phyloP scores from a whole-genome alignment of 768 basidiomycete genomes.

The Favolaschia claudopus region DNA sequence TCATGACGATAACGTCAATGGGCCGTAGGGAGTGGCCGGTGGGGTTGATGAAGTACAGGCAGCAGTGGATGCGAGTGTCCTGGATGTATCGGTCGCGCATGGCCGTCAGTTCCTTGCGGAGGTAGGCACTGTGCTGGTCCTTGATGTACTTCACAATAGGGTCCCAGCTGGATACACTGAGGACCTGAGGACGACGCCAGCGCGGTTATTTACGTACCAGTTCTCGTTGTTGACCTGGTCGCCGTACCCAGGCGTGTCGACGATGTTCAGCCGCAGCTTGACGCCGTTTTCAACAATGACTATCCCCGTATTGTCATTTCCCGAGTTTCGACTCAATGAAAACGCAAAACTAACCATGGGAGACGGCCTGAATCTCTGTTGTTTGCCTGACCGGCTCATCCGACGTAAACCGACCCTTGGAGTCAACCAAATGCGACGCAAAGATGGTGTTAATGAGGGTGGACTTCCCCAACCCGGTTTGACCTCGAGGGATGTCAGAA shows the following conservation, averaged over 20 bases:
- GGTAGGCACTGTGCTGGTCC: constrained; percentile 98
- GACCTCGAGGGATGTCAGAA: constrained; percentile 60
- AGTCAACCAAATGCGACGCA: constrained; percentile 97
- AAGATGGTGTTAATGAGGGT: constrained; percentile 99
- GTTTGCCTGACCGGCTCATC: constrained; percentile 94
- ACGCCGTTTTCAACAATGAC: constrained; percentile 98
- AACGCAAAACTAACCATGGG: constrained; percentile 76
- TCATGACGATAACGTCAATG: constrained; percentile 98
- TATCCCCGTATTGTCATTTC: constrained; percentile 39
- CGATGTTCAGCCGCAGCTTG: constrained; percentile 93
- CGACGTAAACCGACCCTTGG: constrained; percentile 89
- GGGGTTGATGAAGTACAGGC: constrained; percentile 97
- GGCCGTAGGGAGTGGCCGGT: constrained; percentile 97
- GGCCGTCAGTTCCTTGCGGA: constrained; percentile 98
- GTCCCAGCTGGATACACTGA: constrained; percentile 99
- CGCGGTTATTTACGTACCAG: constrained; percentile 80
- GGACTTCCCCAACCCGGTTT: constrained; percentile 98
- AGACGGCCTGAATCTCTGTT: constrained; percentile 94
- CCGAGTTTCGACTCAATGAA: not conserved
- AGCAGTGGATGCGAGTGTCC: constrained; percentile 98
- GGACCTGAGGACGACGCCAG: no score
- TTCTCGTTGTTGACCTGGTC: constrained; percentile 99
- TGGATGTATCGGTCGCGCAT: constrained; percentile 98
- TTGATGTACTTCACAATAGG: constrained; percentile 99
- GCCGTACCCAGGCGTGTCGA: constrained; percentile 98